Base-by-base conservation (phyloP, 2,329 filamentous ascomycete genomes). In the Verticillium tricorpus region DNA sequence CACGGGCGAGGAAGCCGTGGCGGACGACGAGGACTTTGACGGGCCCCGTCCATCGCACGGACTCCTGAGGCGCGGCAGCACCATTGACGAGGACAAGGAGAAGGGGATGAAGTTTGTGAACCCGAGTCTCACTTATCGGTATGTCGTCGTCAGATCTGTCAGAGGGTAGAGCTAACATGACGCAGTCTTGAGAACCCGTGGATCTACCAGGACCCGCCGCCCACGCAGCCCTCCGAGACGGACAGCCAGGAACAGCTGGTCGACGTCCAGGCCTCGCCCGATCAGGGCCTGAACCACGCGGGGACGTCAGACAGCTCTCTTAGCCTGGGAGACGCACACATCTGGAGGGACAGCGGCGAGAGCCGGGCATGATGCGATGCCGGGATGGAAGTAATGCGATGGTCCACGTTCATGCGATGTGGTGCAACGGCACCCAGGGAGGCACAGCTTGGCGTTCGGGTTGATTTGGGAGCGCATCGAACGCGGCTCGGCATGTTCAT, bases 21-120 rank as follows among this genome's bases (percentile, higher is more conserved):
- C 72, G 2, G 66, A 74, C 32, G 73, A 75, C n/a, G 77, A 77
- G 19, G 73, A 72, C 2, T 73, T 73, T 15, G 75, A 73, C 17
- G 75, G 72, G 19, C 69, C 70, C 45, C 64, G 75, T 35, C 73
- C 73, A 17, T 71, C 76, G 57, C 74, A 77, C 56, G 73, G 76
- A 17, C 64, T 82, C 56, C 63, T 82, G 35, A 77, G 84, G 52
- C 77, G 84, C 34, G 80, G 85, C 55, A 88, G 85, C 67, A 93
- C 89, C 0, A 71, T 93, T 32, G 90, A 94, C 66, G 90, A 93
- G 73, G 82, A 85, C 62, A 82, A 85, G 63, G 90, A 94, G 70
- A 85, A 84, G 69, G 90, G 88, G 0, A 71, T 88, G 72, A 80
- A 79, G 57, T 96, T 93, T 74, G 79, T 93, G 57, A 95, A 94